Base-by-base conservation (phyloP, 305 asterid genomes). In the Fraxinus platypoda region DNA sequence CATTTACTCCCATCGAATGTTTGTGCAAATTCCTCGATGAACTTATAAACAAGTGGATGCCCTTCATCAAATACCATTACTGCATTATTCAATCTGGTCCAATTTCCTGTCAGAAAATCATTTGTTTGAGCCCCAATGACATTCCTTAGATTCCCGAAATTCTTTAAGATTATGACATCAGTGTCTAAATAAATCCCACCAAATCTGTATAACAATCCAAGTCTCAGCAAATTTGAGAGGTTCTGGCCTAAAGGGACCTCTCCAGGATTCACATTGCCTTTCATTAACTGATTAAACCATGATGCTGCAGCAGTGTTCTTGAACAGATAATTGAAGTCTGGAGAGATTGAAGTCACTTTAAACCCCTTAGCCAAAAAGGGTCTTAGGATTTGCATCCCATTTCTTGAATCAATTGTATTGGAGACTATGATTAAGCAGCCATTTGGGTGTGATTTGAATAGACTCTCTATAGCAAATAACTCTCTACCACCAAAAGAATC, bases 141-240 rank as follows among this genome's bases (percentile, higher is more conserved):
- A 74, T 96, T 94, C 79, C 81, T 89, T 11, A 96, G 88, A 21
- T 68, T 81, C 1, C 57, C n/a, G 26, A 96, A 91, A 74, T 90
- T 92, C 87, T 88, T 94, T 86, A 96, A 78, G 8, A 93, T 84
- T 49, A 96, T 71, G 23, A 94, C 81, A 79, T 96, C 98, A 0
- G 99, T 94, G 84, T 96, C 99, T 8, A 96, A 8, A 71, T 93
- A 96, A 77, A 92, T 87, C 77, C 98, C 98, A 68, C 98, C 99
- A 81, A 91, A 96, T 76, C 89, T 89, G 62, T 94, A 92, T 38
- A 96, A 74, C 35, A 94, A 87, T 19, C 95, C 94, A 28, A 94
- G 89, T 78, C 99, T 86, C 26, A 96, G 92, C 76, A 96, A 83
- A 85, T 96, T 96, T 1, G 99, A 94, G 73, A 96, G 90, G 84